These are phyloP conservation scores for Gastrolobium bilobum DNA, from an alignment of 306 rosid genomes.

Conservation along the genomic window DNA sequence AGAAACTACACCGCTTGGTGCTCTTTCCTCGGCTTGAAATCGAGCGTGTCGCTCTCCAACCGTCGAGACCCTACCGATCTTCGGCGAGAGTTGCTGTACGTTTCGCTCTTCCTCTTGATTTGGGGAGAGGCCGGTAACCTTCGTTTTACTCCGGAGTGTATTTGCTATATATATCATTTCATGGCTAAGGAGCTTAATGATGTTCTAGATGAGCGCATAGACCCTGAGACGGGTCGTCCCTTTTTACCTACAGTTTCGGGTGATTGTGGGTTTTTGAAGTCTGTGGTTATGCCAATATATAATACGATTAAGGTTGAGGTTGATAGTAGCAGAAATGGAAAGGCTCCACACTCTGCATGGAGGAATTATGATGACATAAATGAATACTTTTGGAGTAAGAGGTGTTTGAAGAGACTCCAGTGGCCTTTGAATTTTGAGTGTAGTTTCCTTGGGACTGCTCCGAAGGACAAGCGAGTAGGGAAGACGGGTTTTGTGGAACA, in stretches of 20 bases:
- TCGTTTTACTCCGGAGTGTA: conserved; percentile 80
- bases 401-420: conserved; percentile 71
- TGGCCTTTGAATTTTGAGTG: conserved; percentile 71
- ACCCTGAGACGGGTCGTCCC: conserved; percentile 72
- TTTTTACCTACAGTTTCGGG: conserved; percentile 74
- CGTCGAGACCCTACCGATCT: conserved; percentile 56
- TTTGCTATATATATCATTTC: conserved; percentile 78
- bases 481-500: conserved; percentile 98
- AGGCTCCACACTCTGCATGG: conserved; percentile 95
- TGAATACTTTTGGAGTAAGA: conserved; percentile 91
- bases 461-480: conserved; percentile 73
- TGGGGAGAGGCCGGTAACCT: conserved; percentile 97
- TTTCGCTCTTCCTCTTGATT: conserved; percentile 68
- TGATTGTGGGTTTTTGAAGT: conserved; percentile 70
- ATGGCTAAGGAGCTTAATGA: conserved; percentile 86
- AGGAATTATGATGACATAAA: conserved; percentile 91
- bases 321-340: conserved; percentile 82
- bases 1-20: conserved; percentile 82
- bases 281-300: conserved; percentile 83
- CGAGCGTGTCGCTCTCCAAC: conserved; percentile 48
- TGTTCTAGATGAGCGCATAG: conserved; percentile 64
- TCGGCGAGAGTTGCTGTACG: conserved; percentile 82
- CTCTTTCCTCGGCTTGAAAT: conserved; percentile 74
- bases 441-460: conserved; percentile 74
- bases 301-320: conserved; percentile 72